phyloP scores from a whole-genome alignment of 805 yeast genomes.

The Saccharomycopsis lassenensis region DNA sequence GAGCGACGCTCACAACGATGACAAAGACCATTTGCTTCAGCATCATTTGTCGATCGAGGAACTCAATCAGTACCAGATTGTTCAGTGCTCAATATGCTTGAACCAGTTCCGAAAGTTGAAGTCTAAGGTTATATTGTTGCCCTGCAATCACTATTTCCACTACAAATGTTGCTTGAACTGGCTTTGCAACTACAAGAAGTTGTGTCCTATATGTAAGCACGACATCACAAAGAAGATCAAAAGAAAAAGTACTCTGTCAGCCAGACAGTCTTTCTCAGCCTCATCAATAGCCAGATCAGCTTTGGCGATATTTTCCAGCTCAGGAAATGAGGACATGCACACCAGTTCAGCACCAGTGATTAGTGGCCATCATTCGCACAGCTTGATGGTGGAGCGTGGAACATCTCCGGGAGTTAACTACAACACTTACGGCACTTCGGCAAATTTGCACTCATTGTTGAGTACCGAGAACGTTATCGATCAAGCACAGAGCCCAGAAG shows the following conservation, averaged over 20 bases:
- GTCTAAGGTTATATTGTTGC: conserved; percentile 39
- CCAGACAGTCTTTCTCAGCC: not conserved
- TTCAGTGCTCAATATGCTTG: conserved; percentile 50
- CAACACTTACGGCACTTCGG: not conserved
- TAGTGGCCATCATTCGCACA: not conserved
- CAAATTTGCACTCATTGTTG: too few relatives aligned
- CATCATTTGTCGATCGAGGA: conserved; percentile 15
- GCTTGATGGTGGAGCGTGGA: conserved; percentile 8
- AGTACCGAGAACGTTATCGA: too few relatives aligned
- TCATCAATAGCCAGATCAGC: conserved; percentile 1
- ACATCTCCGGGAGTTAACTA: conserved; percentile 6
- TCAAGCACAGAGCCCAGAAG: too few relatives aligned
- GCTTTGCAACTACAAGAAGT: conserved; percentile 41
- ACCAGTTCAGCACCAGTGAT: too few relatives aligned
- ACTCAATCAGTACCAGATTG: conserved; percentile 13
- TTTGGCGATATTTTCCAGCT: not conserved
- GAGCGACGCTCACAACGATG: too few relatives aligned
- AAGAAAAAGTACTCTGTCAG: not conserved
- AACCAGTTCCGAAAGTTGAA: conserved; percentile 39
- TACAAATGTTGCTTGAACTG: conserved; percentile 47
- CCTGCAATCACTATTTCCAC: conserved; percentile 54
- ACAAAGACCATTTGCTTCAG: too few relatives aligned
- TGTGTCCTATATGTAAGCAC: conserved; percentile 51
- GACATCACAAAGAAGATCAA: conserved; percentile 22
- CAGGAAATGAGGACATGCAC: too few relatives aligned